Percentiles rank a stretch among this genome's conserved stretches.
Evolutionary conservation across 495 filamentous ascomycete species (phyloP).

Genomic region (Xylaria venustula): DNA sequence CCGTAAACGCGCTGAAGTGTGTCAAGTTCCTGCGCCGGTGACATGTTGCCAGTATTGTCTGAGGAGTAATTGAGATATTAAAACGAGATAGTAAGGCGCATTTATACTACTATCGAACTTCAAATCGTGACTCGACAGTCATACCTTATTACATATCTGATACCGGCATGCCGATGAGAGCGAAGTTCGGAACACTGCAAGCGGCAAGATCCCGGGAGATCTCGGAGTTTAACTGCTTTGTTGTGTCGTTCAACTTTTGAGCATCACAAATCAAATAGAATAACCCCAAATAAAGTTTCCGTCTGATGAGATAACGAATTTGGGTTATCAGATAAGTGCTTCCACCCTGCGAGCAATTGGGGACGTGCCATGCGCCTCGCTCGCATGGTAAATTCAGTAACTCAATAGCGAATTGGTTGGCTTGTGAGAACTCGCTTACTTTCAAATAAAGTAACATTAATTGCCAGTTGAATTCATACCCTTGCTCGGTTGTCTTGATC

Average conservation of each 20-base stretch:
- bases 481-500: too few relatives aligned
- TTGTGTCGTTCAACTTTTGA: not conserved
- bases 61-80: not conserved
- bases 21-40: not conserved
- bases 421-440: too few relatives aligned
- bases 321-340: not conserved
- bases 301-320: not conserved
- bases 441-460: too few relatives aligned
- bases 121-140: not conserved
- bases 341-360: too few relatives aligned
- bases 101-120: not conserved
- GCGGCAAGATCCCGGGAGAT: not conserved
- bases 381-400: too few relatives aligned
- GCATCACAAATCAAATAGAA: not conserved
- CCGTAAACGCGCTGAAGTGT: not conserved
- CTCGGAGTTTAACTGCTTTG: not conserved
- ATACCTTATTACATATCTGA: not conserved
- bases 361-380: too few relatives aligned
- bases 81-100: not conserved
- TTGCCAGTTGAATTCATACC: too few relatives aligned
- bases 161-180: not conserved
- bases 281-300: not conserved
- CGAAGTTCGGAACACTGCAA: not conserved
- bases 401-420: too few relatives aligned
- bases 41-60: not conserved